phyloP scores from a whole-genome alignment of 345 rosid species.

The Salix udensis region DNA sequence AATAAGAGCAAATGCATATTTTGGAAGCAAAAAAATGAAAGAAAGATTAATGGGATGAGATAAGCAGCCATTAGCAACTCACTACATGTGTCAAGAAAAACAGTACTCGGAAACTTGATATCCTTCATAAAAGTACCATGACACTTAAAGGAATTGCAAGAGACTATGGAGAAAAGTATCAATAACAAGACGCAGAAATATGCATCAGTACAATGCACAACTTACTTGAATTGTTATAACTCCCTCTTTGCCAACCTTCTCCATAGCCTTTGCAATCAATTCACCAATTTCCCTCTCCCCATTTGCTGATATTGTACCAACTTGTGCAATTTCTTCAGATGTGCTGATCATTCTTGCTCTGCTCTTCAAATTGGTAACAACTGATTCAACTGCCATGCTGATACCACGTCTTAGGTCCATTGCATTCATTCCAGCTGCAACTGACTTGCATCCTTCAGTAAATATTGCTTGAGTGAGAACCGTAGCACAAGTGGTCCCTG shows the following conservation, averaged over 20 bases:
- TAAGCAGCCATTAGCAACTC: background rate
- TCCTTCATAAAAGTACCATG: background rate
- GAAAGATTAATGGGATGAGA: background rate
- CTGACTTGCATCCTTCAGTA: slow-evolving; percentile 91
- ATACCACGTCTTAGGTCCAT: slow-evolving; percentile 96
- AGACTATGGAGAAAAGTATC: no score
- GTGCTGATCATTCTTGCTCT: slow-evolving; percentile 94
- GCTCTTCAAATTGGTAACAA: slow-evolving; percentile 83
- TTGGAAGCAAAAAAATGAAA: no score
- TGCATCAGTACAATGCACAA: background rate
- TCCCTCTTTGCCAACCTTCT: slow-evolving; percentile 98
- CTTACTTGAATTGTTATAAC: slow-evolving; percentile 91
- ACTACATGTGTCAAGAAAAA: background rate
- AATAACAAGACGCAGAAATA: no score
- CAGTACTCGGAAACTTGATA: background rate
- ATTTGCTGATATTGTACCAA: slow-evolving; percentile 96
- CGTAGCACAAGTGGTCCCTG: slow-evolving; percentile 99
- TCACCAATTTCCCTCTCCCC: slow-evolving; percentile 99
- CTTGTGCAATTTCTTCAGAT: slow-evolving; percentile 98
- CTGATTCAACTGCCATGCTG: slow-evolving; percentile 85
- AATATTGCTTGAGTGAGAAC: slow-evolving; percentile 85
- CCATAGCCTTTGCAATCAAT: slow-evolving; percentile 98
- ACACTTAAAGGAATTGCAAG: no score
- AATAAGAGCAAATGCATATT: background rate
- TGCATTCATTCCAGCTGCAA: slow-evolving; percentile 94